These are phyloP conservation scores for Trichocladium antarcticum DNA, from an alignment of 495 filamentous ascomycete species.

Conservation along the genomic window DNA sequence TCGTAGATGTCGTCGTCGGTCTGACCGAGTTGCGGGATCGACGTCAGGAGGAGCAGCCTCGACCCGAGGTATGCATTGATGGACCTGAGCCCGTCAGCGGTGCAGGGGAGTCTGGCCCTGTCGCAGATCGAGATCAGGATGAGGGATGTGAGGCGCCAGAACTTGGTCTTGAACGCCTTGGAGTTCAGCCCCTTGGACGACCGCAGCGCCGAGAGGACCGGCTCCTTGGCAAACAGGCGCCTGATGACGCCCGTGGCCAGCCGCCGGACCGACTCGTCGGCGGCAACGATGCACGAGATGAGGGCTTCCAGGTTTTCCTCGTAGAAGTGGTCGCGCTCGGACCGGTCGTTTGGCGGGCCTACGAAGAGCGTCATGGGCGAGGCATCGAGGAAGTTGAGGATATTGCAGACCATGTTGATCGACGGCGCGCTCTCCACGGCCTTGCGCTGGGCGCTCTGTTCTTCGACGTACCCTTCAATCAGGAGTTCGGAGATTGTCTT, in stretches of 20 bases:
- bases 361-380: slow-evolving; percentile 43
- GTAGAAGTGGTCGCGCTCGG: slow-evolving; percentile 35
- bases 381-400: slow-evolving; percentile 43
- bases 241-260: slow-evolving; percentile 37
- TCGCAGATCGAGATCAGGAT: slow-evolving; percentile 43
- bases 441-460: slow-evolving; percentile 30
- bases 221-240: slow-evolving; percentile 35
- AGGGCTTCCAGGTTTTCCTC: slow-evolving; percentile 41
- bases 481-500: slow-evolving; percentile 33
- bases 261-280: slow-evolving; percentile 39
- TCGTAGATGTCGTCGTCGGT: slow-evolving; percentile 41
- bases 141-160: slow-evolving; percentile 44
- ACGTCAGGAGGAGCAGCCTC: slow-evolving; percentile 35
- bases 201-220: slow-evolving; percentile 28
- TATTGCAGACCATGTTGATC: slow-evolving; percentile 38
- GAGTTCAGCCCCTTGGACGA: slow-evolving; percentile 32
- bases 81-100: slow-evolving; percentile 33
- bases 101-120: slow-evolving; percentile 31
- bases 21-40: slow-evolving; percentile 38
- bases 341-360: slow-evolving; percentile 24
- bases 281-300: slow-evolving; percentile 40
- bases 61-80: slow-evolving; percentile 44
- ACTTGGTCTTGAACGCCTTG: slow-evolving; percentile 32
- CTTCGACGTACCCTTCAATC: slow-evolving; percentile 34
- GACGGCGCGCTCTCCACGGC: slow-evolving; percentile 29